Percentiles rank a stretch among this genome's conserved stretches.
Conservation (phyloP, 2,329 filamentous ascomycete genomes). For the Monosporascus ibericus region DNA sequence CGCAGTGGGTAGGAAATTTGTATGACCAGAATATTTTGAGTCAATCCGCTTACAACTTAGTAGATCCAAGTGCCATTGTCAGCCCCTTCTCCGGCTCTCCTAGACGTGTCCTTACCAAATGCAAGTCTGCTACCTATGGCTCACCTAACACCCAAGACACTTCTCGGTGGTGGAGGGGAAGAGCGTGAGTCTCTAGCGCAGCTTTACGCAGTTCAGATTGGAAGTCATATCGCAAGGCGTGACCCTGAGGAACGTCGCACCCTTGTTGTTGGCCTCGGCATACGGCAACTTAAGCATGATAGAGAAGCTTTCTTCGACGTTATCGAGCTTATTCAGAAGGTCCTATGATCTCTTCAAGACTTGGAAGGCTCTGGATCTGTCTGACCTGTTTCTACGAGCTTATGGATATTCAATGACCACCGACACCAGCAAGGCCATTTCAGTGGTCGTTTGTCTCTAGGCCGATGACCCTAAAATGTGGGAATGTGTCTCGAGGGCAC, state of each 20-base stretch:
- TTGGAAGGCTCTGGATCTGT: neutral
- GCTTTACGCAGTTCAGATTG: conserved; percentile 84
- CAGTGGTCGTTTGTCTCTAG: neutral
- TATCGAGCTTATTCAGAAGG: conserved; percentile 55
- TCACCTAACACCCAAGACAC: conserved; percentile 77
- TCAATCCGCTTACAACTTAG: conserved; percentile 3
- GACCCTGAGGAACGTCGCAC: conserved; percentile 58
- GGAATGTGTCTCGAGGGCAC: neutral
- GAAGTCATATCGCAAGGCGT: conserved; percentile 67
- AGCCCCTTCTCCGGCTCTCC: conserved; percentile 56
- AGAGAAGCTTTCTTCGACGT: conserved; percentile 59
- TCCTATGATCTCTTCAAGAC: conserved; percentile 33
- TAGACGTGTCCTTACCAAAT: conserved; percentile 53
- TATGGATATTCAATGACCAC: too few species aligned
- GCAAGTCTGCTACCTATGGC: conserved; percentile 61
- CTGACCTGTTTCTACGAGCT: too few species aligned
- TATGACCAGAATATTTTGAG: neutral
- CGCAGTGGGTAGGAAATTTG: conserved; percentile 72
- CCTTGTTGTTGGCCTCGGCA: conserved; percentile 56
- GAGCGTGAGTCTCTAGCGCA: conserved; percentile 80
- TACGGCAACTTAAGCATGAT: conserved; percentile 43
- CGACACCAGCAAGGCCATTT: neutral
- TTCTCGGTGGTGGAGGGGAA: conserved; percentile 76
- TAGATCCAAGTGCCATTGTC: conserved; percentile 75
- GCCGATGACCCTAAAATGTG: neutral